Percentiles rank a stretch among this genome's conserved stretches.
Conservation (phyloP, 371 early-diverging fungal species). For the Mortierella sp. region DNA sequence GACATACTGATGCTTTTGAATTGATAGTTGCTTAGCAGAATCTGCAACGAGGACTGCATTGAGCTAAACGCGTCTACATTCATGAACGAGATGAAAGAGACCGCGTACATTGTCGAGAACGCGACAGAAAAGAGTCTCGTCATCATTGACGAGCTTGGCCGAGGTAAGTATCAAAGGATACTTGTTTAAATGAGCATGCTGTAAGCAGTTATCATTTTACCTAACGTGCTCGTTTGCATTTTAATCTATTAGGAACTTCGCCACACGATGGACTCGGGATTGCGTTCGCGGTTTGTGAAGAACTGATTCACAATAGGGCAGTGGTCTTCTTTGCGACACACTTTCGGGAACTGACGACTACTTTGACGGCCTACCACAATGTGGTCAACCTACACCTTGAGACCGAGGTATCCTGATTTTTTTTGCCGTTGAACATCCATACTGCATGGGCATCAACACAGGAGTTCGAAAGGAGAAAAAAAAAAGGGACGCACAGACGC, state of each 20-base stretch:
- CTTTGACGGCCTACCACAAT: constrained; percentile 70
- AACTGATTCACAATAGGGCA: constrained; percentile 71
- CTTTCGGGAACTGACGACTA: constrained; percentile 70
- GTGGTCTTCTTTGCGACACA: constrained; percentile 82
- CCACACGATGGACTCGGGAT: constrained; percentile 86
- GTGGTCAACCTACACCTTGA: constrained; percentile 77
- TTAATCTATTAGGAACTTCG: constrained; percentile 71
- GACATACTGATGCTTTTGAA: background rate
- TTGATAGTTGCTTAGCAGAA: constrained; percentile 70
- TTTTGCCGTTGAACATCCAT: background rate
- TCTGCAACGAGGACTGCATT: constrained; percentile 80
- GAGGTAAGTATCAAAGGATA: constrained; percentile 72
- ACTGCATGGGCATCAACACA: background rate
- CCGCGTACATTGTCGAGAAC: constrained; percentile 85
- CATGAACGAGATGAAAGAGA: constrained; percentile 94
- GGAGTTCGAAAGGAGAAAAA: background rate
- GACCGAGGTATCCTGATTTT: constrained; percentile 58
- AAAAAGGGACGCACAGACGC: background rate
- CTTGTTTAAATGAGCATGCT: background rate
- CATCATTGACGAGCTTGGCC: constrained; percentile 97
- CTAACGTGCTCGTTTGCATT: background rate
- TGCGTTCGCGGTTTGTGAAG: constrained; percentile 85
- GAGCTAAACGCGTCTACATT: constrained; percentile 86
- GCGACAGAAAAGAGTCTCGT: constrained; percentile 80
- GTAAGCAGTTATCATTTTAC: background rate